These are phyloP conservation scores for Endotrypanum monterogeii DNA, from an alignment of 208 protist genomes.

Conservation along the genomic window DNA sequence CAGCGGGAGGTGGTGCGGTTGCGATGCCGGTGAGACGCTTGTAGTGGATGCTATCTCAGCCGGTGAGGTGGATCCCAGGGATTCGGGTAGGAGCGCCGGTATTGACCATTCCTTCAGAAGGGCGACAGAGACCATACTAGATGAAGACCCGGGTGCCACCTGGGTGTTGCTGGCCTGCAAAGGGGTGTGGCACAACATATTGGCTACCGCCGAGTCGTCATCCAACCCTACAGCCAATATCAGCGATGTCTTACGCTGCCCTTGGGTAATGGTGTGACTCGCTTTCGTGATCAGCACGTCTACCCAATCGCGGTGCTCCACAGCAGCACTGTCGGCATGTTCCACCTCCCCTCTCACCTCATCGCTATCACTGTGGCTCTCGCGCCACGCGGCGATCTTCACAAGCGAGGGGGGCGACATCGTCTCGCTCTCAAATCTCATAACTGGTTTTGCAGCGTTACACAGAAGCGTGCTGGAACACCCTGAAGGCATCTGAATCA, in stretches of 20 bases:
- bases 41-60: background rate
- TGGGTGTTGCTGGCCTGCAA: slow-evolving; percentile 18
- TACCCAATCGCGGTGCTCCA: slow-evolving; percentile 26
- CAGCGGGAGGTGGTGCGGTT: background rate
- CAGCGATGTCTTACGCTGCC: slow-evolving; percentile 39
- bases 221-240: slow-evolving; percentile 41
- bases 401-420: slow-evolving; percentile 6
- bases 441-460: slow-evolving; percentile 38
- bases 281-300: slow-evolving; percentile 39
- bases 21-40: background rate
- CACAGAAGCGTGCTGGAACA: slow-evolving; percentile 43
- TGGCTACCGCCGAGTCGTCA: slow-evolving; percentile 30
- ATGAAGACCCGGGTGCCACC: slow-evolving; percentile 8
- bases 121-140: background rate
- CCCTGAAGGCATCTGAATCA: slow-evolving; percentile 32
- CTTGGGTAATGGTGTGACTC: slow-evolving; percentile 26
- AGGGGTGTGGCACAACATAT: slow-evolving; percentile 33
- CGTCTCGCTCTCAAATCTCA: slow-evolving; percentile 20
- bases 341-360: background rate
- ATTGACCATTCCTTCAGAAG: background rate
- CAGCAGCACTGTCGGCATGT: background rate
- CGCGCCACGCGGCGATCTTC: slow-evolving; percentile 4
- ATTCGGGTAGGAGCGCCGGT: background rate
- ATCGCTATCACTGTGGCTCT: background rate
- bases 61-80: background rate